Conservation (phyloP, 2,329 filamentous ascomycete genomes). For the Colletotrichum theobromicola region DNA sequence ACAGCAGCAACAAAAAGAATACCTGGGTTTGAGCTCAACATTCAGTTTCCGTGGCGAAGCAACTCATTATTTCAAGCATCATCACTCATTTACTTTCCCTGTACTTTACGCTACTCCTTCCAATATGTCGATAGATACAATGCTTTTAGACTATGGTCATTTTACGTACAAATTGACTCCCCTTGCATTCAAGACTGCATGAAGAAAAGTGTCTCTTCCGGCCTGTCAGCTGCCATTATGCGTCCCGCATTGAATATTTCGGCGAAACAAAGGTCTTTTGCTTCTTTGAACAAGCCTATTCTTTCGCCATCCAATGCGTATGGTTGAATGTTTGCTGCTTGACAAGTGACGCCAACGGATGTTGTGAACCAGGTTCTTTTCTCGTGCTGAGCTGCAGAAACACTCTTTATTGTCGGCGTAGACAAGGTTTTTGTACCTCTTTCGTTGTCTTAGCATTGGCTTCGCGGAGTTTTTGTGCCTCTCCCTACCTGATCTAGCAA, state of each 20-base stretch:
- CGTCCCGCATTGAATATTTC: not conserved
- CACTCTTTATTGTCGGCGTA: slow-evolving; percentile 4
- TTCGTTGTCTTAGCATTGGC: not conserved
- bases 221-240: not conserved
- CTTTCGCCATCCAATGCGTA: not conserved
- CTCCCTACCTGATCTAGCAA: not conserved
- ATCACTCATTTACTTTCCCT: not conserved
- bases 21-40: not conserved
- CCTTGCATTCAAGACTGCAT: not conserved
- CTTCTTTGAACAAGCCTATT: not conserved
- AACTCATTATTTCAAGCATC: not conserved
- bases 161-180: not conserved
- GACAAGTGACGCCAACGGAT: not conserved
- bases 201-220: not conserved
- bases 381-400: not conserved
- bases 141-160: not conserved
- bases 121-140: not conserved
- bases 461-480: not conserved
- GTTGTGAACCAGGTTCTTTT: not conserved
- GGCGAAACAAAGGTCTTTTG: not conserved
- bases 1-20: too few species aligned
- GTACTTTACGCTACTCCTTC: not conserved
- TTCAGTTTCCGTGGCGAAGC: not conserved
- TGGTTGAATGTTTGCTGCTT: not conserved
- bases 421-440: not conserved